Evolutionary conservation across 192 early-diverging fungal species (phyloP), one percentile per base, ranked within the genome.

Genomic region (Gonapodya sp.): DNA sequence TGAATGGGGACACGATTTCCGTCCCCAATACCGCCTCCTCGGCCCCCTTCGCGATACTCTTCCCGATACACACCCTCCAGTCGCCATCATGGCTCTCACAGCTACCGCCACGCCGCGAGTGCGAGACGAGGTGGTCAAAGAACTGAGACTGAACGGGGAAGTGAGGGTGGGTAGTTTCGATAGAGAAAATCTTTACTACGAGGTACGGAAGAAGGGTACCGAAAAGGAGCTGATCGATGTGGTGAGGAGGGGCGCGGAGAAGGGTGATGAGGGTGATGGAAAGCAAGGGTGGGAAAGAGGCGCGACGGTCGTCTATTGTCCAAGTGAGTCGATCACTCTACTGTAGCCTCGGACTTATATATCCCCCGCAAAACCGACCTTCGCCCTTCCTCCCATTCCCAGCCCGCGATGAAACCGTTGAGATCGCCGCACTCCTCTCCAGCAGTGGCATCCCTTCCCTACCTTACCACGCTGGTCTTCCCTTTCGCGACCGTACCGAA

Each of bases 41-140:
- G 72, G 18, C 35, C 8, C 82, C 36, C 85, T 85, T 78, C 82
- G 87, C 31, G 85, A 84, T 0, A 84, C 85, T 73, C 84, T 89
- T 30, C 86, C 84, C 77, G 84, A 84, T 35, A 35, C 84, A 36
- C 35, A 1, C 18, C 18, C 64, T 16, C 33, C 73, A 35, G 34
- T 34, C 72, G 80, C 78, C 1, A 79, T 79, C 32, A 79, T n/a
- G 36, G 78, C 77, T 0, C 78, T 81, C 35, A 81, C 80, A 31
- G 77, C 80, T 0, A 81, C 74, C 8, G 75, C 75, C 75, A 77
- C 75, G 8, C 75, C 75, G 8, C 75, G 75, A 14, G 75, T 77
- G 31, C 75, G 75, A 16, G 8, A 77, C 8, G 75, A 77, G 30
- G 31, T 77, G 8, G 75, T 32, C 8, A 31, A 34, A 34, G 34